Conservation (phyloP, 2,329 filamentous ascomycete species). For the Rutstroemia sp. region DNA sequence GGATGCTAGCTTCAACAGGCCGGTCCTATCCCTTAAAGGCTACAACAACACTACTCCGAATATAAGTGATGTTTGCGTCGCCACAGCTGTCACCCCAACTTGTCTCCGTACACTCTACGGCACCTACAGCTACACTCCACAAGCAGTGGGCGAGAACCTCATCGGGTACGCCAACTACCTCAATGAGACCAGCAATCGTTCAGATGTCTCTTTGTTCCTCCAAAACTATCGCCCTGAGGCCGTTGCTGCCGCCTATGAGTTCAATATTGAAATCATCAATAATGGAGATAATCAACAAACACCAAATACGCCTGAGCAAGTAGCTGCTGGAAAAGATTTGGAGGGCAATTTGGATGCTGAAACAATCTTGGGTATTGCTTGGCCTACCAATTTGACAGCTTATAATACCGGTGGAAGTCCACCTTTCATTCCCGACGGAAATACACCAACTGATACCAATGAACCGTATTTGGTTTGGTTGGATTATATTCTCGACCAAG, state of each 20-base stretch:
- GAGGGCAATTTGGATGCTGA: slow-evolving; percentile 53
- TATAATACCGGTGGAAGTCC: slow-evolving; percentile 50
- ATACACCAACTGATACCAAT: slow-evolving; percentile 34
- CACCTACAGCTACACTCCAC: slow-evolving; percentile 16
- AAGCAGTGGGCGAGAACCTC: slow-evolving; percentile 15
- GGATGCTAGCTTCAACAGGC: not conserved
- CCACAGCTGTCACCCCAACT: slow-evolving; percentile 14
- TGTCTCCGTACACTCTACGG: slow-evolving; percentile 22
- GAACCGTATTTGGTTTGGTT: slow-evolving; percentile 52
- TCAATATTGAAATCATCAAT: slow-evolving; percentile 9
- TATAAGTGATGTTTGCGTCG: slow-evolving; percentile 57
- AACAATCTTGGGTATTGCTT: slow-evolving; percentile 46
- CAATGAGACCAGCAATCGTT: slow-evolving; percentile 16
- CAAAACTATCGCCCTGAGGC: slow-evolving; percentile 15
- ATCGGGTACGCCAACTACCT: slow-evolving; percentile 23
- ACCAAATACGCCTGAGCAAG: slow-evolving; percentile 5
- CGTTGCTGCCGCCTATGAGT: slow-evolving; percentile 10
- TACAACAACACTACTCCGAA: not conserved
- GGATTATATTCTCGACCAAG: slow-evolving; percentile 37
- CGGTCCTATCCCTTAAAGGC: not conserved
- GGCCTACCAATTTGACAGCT: slow-evolving; percentile 44
- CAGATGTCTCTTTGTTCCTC: slow-evolving; percentile 18
- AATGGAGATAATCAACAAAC: slow-evolving; percentile 8
- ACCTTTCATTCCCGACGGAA: slow-evolving; percentile 41
- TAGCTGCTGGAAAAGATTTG: slow-evolving; percentile 6